These are phyloP conservation scores for Botryotinia narcissicola DNA, from an alignment of 2,329 filamentous ascomycete species.

Conservation along the genomic window DNA sequence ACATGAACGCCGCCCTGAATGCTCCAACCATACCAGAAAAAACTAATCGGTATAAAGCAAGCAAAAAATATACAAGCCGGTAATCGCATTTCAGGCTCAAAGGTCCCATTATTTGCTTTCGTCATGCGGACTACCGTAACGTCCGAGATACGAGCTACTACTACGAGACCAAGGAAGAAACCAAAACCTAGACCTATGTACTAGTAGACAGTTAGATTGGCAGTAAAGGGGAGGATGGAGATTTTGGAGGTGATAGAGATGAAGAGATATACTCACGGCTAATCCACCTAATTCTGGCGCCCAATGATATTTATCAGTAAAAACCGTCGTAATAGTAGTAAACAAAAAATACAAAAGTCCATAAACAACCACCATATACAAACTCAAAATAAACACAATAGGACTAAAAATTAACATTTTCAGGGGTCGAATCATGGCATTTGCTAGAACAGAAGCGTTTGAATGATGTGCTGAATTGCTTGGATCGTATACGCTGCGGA, in stretches of 20 bases:
- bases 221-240: background rate
- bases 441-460: slow-evolving; percentile 36
- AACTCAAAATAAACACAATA: slow-evolving; percentile 44
- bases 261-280: slow-evolving; percentile 26
- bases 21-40: slow-evolving; percentile 54
- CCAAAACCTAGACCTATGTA: slow-evolving; percentile 48
- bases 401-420: slow-evolving; percentile 44
- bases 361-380: slow-evolving; percentile 54
- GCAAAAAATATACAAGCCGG: slow-evolving; percentile 48
- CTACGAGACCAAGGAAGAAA: slow-evolving; percentile 41
- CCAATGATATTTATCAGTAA: slow-evolving; percentile 45
- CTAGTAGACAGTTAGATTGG: background rate
- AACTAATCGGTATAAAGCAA: slow-evolving; percentile 45
- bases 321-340: slow-evolving; percentile 47
- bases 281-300: slow-evolving; percentile 44
- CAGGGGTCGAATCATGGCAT: slow-evolving; percentile 50
- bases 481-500: slow-evolving; percentile 45
- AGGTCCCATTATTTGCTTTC: slow-evolving; percentile 41
- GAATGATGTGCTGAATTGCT: slow-evolving; percentile 25
- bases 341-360: slow-evolving; percentile 54
- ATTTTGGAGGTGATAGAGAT: background rate
- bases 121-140: slow-evolving; percentile 47
- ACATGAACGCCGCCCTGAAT: slow-evolving; percentile 42
- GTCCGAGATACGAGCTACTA: slow-evolving; percentile 47
- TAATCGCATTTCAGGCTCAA: slow-evolving; percentile 37